A percentile compares a stretch with the other conserved stretches of the same genome.
These are phyloP conservation scores for Carnegiea gigantea DNA, from an alignment of 179 eudicot genomes.

Conservation along the genomic window DNA sequence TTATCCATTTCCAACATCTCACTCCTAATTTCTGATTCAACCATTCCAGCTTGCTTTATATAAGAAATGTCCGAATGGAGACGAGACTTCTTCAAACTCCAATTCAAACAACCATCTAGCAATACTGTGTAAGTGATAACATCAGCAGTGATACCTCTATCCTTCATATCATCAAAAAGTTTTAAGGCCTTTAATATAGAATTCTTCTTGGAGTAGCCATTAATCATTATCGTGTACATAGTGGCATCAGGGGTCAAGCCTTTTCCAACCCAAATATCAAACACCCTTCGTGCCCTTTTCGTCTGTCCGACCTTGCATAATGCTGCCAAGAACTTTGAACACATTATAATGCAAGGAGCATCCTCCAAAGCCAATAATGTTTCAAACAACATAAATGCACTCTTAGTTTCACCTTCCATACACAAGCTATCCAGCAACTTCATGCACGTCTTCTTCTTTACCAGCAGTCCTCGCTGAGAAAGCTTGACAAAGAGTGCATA, in stretches of 20 bases:
- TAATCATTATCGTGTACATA: conserved; percentile 68
- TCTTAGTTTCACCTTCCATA: conserved; percentile 43
- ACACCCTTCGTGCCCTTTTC: conserved; percentile 47
- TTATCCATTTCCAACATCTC: conserved; percentile 41
- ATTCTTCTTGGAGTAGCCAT: conserved; percentile 58
- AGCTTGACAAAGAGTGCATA: conserved; percentile 38
- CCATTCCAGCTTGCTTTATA: conserved; percentile 12
- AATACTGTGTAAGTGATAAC: conserved; percentile 63
- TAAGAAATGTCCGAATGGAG: background rate
- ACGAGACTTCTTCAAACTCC: conserved; percentile 25
- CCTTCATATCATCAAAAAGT: conserved; percentile 59
- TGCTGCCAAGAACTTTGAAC: conserved; percentile 46
- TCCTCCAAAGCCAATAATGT: conserved; percentile 31
- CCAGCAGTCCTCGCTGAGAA: conserved; percentile 35
- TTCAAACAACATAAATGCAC: conserved; percentile 45
- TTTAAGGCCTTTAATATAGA: conserved; percentile 39
- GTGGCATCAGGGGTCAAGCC: conserved; percentile 56
- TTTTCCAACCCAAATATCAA: conserved; percentile 44
- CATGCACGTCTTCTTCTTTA: conserved; percentile 38
- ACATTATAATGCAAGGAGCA: conserved; percentile 42
- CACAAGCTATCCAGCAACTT: conserved; percentile 54
- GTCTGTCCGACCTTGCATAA: conserved; percentile 54
- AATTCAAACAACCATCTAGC: conserved; percentile 50
- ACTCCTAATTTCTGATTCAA: conserved; percentile 27
- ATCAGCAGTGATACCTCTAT: conserved; percentile 61